A percentile compares a stretch with the other conserved stretches of the same genome.
Evolutionary conservation across 306 rosid species (phyloP).

Genomic region (Pyrus pyrifolia): DNA sequence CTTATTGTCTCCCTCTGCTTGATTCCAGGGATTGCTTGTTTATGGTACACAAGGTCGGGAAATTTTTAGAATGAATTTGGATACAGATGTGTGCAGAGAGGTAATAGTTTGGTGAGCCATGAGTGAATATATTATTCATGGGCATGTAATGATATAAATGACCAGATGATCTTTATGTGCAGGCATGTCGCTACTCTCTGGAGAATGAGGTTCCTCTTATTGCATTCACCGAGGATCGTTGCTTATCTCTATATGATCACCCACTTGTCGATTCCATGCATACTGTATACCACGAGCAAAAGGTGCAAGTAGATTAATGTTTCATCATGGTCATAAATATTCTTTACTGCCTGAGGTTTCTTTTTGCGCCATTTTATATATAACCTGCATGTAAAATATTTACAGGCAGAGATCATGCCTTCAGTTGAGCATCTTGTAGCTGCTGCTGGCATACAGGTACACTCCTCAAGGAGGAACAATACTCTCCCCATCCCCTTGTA

Average conservation of each 20-base stretch:
- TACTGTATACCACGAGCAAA: slow-evolving; percentile 75
- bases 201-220: slow-evolving; percentile 72
- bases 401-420: slow-evolving; percentile 78
- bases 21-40: slow-evolving; percentile 87
- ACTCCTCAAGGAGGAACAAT: not conserved
- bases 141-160: not conserved
- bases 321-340: not conserved
- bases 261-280: slow-evolving; percentile 73
- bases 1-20: slow-evolving; percentile 16
- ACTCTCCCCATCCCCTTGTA: not conserved
- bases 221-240: slow-evolving; percentile 72
- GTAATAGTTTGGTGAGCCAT: slow-evolving; percentile 26
- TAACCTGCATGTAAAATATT: slow-evolving; percentile 18
- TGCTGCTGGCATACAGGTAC: slow-evolving; percentile 77
- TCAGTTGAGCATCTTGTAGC: slow-evolving; percentile 74
- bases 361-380: not conserved
- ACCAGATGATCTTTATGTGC: slow-evolving; percentile 17
- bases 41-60: slow-evolving; percentile 87
- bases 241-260: slow-evolving; percentile 75
- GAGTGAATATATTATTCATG: not conserved
- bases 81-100: slow-evolving; percentile 68
- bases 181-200: slow-evolving; percentile 78
- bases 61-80: slow-evolving; percentile 71
- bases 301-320: slow-evolving; percentile 34
- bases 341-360: slow-evolving; percentile 12